A percentile compares a stretch with the other conserved stretches of the same genome.
Evolutionary conservation across 2,329 filamentous ascomycete genomes (phyloP).

Genomic region (Alternaria hordeiaustralica): DNA sequence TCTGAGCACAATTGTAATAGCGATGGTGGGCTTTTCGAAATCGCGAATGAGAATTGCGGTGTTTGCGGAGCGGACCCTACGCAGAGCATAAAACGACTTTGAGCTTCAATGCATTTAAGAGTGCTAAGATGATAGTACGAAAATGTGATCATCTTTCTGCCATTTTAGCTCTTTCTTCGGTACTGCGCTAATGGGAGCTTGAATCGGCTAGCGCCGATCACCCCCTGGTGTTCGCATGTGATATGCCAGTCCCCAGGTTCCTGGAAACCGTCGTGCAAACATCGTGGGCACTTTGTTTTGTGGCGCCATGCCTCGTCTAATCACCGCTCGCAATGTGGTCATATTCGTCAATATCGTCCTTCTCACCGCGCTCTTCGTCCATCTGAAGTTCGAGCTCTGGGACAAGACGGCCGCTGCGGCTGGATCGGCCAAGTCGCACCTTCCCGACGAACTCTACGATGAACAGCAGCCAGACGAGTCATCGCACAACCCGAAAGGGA

Average conservation of each 20-base stretch:
- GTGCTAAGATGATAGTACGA: no score
- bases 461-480: constrained; percentile 8
- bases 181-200: neutral
- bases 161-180: no score
- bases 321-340: constrained; percentile 37
- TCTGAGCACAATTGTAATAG: no score
- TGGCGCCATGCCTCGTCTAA: constrained; percentile 35
- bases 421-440: constrained; percentile 14
- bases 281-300: neutral
- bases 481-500: constrained; percentile 12
- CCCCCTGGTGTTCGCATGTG: constrained; percentile 4
- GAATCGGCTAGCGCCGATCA: constrained; percentile 7
- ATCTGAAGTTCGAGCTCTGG: constrained; percentile 41
- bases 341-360: constrained; percentile 31
- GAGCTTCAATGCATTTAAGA: no score
- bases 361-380: constrained; percentile 35
- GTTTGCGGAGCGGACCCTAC: no score
- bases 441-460: constrained; percentile 24
- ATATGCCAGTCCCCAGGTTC: constrained; percentile 1
- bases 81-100: no score
- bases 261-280: constrained; percentile 6
- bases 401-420: constrained; percentile 16
- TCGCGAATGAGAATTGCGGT: no score
- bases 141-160: no score
- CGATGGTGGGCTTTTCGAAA: no score